Conservation (phyloP, 2,329 filamentous ascomycete species). For the Allantophomopsis lycopodina region DNA sequence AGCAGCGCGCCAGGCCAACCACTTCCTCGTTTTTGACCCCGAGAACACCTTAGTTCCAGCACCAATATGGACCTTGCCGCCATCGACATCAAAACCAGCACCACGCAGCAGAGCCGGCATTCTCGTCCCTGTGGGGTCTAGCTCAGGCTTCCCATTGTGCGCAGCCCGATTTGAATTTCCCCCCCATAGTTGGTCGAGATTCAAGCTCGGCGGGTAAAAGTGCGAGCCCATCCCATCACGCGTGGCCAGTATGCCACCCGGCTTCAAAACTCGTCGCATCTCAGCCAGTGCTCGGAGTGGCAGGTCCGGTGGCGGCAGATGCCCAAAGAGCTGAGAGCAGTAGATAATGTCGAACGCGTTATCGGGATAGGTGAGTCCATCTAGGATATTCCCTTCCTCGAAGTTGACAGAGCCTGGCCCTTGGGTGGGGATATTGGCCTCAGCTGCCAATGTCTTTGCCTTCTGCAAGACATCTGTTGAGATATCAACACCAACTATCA, state of each 20-base stretch:
- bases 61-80: slow-evolving; percentile 14
- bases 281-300: no score
- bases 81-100: slow-evolving; percentile 16
- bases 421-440: slow-evolving; percentile 2
- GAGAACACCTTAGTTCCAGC: slow-evolving; percentile 16
- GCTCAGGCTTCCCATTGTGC: no score
- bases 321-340: slow-evolving; percentile 27
- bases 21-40: slow-evolving; percentile 14
- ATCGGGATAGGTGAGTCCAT: slow-evolving; percentile 24
- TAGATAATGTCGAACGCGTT: slow-evolving; percentile 27
- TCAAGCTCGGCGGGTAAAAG: no score
- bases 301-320: slow-evolving; percentile 18
- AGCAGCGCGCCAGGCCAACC: slow-evolving; percentile 12
- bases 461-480: slow-evolving; percentile 15
- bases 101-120: slow-evolving; percentile 8
- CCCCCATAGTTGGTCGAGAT: no score
- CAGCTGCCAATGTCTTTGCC: slow-evolving; percentile 12
- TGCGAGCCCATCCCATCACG: no score
- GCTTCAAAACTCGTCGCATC: no score
- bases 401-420: slow-evolving; percentile 15
- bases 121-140: no score
- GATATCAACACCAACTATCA: slow-evolving; percentile 23
- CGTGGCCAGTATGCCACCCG: no score
- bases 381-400: slow-evolving; percentile 19
- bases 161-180: no score